phyloP scores from a whole-genome alignment of 345 rosid species.

The Dipteronia dyeriana region DNA sequence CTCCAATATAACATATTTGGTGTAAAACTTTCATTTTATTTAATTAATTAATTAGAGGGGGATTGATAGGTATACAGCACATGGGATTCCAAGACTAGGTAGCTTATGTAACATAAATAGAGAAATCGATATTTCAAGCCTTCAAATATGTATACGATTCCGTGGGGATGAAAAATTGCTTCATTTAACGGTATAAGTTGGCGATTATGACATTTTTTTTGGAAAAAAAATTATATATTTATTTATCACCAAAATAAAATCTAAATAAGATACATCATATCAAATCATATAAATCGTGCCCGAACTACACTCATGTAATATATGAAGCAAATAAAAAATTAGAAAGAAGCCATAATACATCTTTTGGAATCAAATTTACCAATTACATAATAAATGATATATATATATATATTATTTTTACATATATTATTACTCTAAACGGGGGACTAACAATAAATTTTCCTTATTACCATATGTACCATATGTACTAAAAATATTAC shows the following conservation, averaged over 20 bases:
- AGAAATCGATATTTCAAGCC: neutral
- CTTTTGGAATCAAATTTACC: neutral
- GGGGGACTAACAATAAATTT: no score
- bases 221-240: no score
- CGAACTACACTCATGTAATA: neutral
- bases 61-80: neutral
- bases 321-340: neutral
- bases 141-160: neutral
- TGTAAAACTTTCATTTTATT: neutral
- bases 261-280: neutral
- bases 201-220: neutral
- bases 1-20: neutral
- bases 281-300: neutral
- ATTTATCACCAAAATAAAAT: no score
- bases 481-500: no score
- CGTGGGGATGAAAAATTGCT: neutral
- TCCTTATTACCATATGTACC: no score
- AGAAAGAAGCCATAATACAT: neutral
- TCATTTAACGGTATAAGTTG: neutral
- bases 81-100: neutral
- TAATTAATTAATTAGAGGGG: neutral
- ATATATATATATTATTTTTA: no score
- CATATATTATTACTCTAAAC: no score
- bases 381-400: no score
- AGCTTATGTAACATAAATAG: neutral